Base-by-base conservation (phyloP, 2,329 filamentous ascomycete species). In the Daldinia sp. region DNA sequence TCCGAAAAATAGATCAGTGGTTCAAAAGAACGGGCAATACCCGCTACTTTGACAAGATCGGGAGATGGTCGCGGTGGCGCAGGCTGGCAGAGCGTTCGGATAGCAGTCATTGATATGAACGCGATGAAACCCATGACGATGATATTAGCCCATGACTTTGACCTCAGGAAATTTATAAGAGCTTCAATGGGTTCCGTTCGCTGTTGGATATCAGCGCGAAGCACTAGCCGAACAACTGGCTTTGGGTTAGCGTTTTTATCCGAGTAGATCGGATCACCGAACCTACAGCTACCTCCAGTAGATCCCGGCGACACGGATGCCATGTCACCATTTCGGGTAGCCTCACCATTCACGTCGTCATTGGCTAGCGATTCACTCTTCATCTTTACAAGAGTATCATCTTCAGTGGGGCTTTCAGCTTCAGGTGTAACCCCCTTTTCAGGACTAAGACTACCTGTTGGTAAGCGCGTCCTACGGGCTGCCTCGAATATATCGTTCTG, bases 1-100 rank as follows among this genome's bases (percentile, higher is more conserved):
- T 97, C 93, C 0, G 93, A 96, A 75, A 96, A 97, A 80, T 95
- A 95, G 65, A 98, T 96, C 43, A 97, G 84, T 4, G 94, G 94
- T 76, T 97, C 94, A 73, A 97, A 96, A 8, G 93, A 93, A 71
- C 92, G 92, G 49, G 94, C 94, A 68, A 98, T 87, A 52, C 90
- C 89, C 3, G 94, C 94, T 21, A 97, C 90, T 76, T 96, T 97
- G 74, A 97, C 90, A 13, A 98, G 83, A 74, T 97, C 94, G 0
- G 92, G 92, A 1, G 91, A 89, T 0, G 91, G 86, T 10, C 83
- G 87, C 34, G 85, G 83, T 4, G 81, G 77, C 27, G 87, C 89
- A 9, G 93, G 91, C 61, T 90, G 84, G 52, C 92, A 86, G 13
- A 96, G 79, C 8, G 86, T 83, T 64, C 88, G 86, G 69, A 92